These are phyloP conservation scores for Gonium pectorale DNA, from an alignment of 139 green algal species.

Conservation along the genomic window DNA sequence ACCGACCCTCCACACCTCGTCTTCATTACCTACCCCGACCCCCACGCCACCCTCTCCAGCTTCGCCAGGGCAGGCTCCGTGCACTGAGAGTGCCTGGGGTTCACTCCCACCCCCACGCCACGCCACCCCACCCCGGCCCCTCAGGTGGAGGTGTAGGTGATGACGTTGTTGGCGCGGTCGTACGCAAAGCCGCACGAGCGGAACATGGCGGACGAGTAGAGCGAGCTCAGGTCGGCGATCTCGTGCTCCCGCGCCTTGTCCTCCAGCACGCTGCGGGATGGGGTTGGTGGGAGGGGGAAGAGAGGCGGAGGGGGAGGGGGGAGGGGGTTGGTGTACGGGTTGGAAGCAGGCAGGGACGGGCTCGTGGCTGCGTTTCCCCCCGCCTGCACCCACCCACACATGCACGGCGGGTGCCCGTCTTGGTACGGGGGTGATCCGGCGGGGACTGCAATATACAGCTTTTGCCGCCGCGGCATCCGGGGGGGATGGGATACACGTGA, in stretches of 20 bases:
- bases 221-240: conserved; percentile 83
- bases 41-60: no score
- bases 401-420: not conserved
- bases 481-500: no score
- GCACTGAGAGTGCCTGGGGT: no score
- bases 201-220: conserved; percentile 78
- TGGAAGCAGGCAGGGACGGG: no score
- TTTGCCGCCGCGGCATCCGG: not conserved
- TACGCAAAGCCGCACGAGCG: conserved; percentile 67
- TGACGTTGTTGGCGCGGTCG: conserved; percentile 63
- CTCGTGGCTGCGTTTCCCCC: no score
- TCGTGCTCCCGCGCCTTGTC: conserved; percentile 86
- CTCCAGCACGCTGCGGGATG: conserved; percentile 73
- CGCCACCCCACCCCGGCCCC: not conserved
- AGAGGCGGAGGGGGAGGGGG: not conserved
- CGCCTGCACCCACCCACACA: no score
- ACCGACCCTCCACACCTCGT: no score
- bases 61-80: no score
- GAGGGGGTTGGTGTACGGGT: not conserved
- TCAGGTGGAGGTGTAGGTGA: conserved; percentile 70
- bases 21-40: no score
- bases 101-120: not conserved
- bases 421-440: not conserved
- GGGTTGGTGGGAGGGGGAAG: not conserved
- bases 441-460: not conserved